A percentile compares a stretch with the other conserved stretches of the same genome.
phyloP scores from a whole-genome alignment of 2,329 filamentous ascomycete genomes.

The Juglanconis sp. region DNA sequence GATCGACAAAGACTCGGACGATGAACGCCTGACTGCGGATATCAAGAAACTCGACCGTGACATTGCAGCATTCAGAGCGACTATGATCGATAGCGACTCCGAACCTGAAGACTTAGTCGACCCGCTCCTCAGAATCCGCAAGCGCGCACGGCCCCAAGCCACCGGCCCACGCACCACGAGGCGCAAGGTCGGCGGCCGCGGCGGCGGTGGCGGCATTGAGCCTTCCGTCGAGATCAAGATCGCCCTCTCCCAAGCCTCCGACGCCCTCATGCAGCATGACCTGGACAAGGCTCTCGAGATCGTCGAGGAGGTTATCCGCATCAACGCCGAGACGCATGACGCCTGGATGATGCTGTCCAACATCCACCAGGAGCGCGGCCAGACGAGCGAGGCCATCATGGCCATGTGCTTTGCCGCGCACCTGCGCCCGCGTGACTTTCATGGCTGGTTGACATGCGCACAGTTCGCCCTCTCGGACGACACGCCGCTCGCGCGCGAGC shows the following conservation, averaged over 20 bases:
- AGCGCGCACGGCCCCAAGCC: neutral
- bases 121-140: slow-evolving; percentile 12
- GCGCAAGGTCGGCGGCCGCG: slow-evolving; percentile 6
- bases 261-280: slow-evolving; percentile 58
- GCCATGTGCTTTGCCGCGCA: slow-evolving; percentile 61
- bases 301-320: slow-evolving; percentile 62
- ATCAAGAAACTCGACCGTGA: slow-evolving; percentile 36
- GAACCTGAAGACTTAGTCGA: slow-evolving; percentile 11
- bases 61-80: slow-evolving; percentile 30
- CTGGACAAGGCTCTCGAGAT: slow-evolving; percentile 58
- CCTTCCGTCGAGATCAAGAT: slow-evolving; percentile 69
- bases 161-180: slow-evolving; percentile 3
- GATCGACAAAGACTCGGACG: slow-evolving; percentile 35
- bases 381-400: slow-evolving; percentile 54
- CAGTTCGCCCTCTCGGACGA: slow-evolving; percentile 50
- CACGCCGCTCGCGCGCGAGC: slow-evolving; percentile 44
- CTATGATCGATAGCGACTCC: slow-evolving; percentile 20
- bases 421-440: slow-evolving; percentile 57
- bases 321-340: slow-evolving; percentile 64
- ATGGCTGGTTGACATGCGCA: slow-evolving; percentile 58
- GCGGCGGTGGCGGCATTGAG: slow-evolving; percentile 59
- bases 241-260: slow-evolving; percentile 63
- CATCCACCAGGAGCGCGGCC: slow-evolving; percentile 58
- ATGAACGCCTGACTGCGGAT: slow-evolving; percentile 35
- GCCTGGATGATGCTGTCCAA: slow-evolving; percentile 62